A percentile compares a stretch with the other conserved stretches of the same genome.
Evolutionary conservation across 2,329 filamentous ascomycete genomes (phyloP).

Genomic region (Sarocladium strictum): DNA sequence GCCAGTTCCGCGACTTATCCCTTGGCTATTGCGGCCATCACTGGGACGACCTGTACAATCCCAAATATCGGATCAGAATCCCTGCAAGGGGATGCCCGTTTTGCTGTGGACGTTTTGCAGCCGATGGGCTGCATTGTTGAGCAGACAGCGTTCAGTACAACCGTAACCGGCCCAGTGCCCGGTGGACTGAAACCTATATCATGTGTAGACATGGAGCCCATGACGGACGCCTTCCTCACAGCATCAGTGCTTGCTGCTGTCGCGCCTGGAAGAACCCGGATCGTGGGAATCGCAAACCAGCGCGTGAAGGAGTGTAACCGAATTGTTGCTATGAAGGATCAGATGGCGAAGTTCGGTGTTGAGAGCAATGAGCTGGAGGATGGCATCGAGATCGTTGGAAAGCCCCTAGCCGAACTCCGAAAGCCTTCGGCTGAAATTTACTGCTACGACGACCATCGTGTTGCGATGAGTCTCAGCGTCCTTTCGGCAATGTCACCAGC

Average conservation of each 20-base stretch:
- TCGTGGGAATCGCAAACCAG: constrained; percentile 94
- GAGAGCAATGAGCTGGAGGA: constrained; percentile 83
- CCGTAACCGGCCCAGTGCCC: constrained; percentile 77
- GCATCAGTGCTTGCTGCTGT: constrained; percentile 90
- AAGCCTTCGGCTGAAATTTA: constrained; percentile 64
- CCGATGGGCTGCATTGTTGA: constrained; percentile 93
- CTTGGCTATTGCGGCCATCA: constrained; percentile 88
- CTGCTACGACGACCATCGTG: constrained; percentile 96
- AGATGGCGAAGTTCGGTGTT: constrained; percentile 91
- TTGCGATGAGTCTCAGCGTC: constrained; percentile 98
- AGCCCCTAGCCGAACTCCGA: constrained; percentile 38
- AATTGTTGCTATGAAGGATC: constrained; percentile 90
- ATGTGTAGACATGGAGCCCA: constrained; percentile 95
- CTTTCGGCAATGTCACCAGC: constrained; percentile 66
- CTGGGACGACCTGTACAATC: constrained; percentile 89
- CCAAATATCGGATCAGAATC: constrained; percentile 93
- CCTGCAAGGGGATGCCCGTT: constrained; percentile 89
- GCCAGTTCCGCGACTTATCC: constrained; percentile 97
- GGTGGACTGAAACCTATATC: constrained; percentile 69
- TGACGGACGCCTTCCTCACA: constrained; percentile 97
- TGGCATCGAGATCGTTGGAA: constrained; percentile 71
- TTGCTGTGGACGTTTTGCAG: constrained; percentile 80
- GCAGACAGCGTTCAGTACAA: constrained; percentile 81
- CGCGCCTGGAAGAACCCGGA: constrained; percentile 74
- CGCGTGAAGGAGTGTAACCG: constrained; percentile 97